Conservation (phyloP, 108 stramenopile species). For the Cyclotella cryptica region DNA sequence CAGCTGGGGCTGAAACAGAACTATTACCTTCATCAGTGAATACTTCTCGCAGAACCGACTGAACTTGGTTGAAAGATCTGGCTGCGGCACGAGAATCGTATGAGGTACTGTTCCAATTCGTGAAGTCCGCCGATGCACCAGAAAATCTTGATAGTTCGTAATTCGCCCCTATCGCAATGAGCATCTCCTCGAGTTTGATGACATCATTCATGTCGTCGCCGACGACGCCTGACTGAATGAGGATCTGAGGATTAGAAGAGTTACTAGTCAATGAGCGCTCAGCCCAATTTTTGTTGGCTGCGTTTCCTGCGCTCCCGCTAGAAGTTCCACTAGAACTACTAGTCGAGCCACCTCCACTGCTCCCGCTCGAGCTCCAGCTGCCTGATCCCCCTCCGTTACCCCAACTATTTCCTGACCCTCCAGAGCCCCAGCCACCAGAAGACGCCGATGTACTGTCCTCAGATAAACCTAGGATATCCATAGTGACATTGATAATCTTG, state of each 20-base stretch:
- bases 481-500: slow-evolving; percentile 17
- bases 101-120: slow-evolving; percentile 13
- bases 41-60: slow-evolving; percentile 5
- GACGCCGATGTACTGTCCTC: neutral
- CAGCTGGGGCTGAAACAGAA: neutral
- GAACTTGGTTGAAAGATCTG: slow-evolving; percentile 18
- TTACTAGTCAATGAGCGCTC: neutral
- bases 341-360: neutral
- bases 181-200: slow-evolving; percentile 41
- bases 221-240: slow-evolving; percentile 59
- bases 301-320: too few species aligned
- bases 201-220: slow-evolving; percentile 49
- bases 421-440: neutral
- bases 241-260: slow-evolving; percentile 21
- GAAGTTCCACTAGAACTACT: neutral
- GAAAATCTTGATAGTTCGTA: slow-evolving; percentile 61
- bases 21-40: slow-evolving; percentile 1
- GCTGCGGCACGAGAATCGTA: slow-evolving; percentile 28
- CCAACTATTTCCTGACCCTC: too few species aligned
- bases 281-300: neutral
- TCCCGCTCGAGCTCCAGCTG: neutral
- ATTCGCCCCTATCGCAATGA: slow-evolving; percentile 39
- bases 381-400: too few species aligned
- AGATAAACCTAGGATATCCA: slow-evolving; percentile 4
- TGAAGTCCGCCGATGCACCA: slow-evolving; percentile 17